These are phyloP conservation scores for Fusarium setosum DNA, from an alignment of 2,329 filamentous ascomycete species.

Conservation along the genomic window DNA sequence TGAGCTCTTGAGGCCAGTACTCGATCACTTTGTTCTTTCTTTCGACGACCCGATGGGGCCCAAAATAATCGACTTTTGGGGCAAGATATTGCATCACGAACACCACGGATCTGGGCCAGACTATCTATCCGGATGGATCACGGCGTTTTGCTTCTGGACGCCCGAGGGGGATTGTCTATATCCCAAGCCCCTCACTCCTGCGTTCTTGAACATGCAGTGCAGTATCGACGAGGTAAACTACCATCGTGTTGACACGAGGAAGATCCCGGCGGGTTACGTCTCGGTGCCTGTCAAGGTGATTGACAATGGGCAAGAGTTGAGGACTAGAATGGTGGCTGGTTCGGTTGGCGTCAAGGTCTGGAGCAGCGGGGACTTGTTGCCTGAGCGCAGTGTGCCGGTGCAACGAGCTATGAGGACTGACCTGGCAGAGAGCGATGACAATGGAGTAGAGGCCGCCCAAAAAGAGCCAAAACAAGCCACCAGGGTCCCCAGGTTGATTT, in stretches of 20 bases:
- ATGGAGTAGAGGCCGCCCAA: neutral
- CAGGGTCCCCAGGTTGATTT: neutral
- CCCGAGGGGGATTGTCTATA: neutral
- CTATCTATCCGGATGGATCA: constrained; percentile 26
- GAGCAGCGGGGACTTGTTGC: neutral
- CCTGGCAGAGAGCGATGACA: neutral
- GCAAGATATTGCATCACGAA: constrained; percentile 20
- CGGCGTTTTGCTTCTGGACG: constrained; percentile 33
- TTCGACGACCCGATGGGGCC: constrained; percentile 46
- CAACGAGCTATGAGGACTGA: no score
- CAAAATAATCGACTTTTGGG: constrained; percentile 52
- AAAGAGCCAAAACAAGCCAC: neutral
- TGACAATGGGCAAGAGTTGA: neutral
- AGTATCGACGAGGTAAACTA: constrained; percentile 7
- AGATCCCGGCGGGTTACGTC: constrained; percentile 8
- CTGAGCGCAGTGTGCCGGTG: no score
- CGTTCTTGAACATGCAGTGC: no score
- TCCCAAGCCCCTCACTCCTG: neutral
- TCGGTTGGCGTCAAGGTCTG: constrained; percentile 17
- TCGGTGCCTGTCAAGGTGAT: constrained; percentile 27
- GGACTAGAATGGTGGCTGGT: constrained; percentile 29
- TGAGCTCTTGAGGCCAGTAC: constrained; percentile 50
- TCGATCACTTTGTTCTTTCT: constrained; percentile 51
- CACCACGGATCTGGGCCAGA: neutral
- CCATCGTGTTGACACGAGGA: neutral